phyloP scores from a whole-genome alignment of 163 green algal species.

The Scenedesmus sp. region DNA sequence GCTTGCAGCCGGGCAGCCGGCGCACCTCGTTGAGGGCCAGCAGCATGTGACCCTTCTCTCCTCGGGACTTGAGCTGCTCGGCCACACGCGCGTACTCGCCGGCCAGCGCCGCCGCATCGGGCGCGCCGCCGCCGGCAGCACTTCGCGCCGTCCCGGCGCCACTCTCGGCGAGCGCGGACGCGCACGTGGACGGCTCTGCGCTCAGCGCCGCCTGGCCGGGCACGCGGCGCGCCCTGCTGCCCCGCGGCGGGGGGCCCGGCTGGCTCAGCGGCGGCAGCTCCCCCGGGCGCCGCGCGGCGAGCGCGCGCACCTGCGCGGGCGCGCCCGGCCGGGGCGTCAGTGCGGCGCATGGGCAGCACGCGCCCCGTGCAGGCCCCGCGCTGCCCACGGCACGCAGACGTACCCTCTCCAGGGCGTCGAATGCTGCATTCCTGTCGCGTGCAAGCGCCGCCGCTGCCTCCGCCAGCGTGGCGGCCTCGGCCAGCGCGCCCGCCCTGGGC shows the following conservation, averaged over 20 bases:
- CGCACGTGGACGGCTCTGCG: too few species aligned
- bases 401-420: slow-evolving; percentile 47
- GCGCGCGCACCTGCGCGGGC: slow-evolving; percentile 61
- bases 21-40: slow-evolving; percentile 57
- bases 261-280: slow-evolving; percentile 49
- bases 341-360: too few species aligned
- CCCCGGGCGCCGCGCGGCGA: slow-evolving; percentile 52
- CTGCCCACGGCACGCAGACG: too few species aligned
- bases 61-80: slow-evolving; percentile 25
- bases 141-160: not conserved
- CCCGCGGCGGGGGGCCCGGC: too few species aligned
- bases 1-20: too few species aligned
- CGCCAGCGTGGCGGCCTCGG: slow-evolving; percentile 47
- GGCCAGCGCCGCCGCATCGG: slow-evolving; percentile 55
- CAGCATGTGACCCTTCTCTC: slow-evolving; percentile 63
- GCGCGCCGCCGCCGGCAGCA: slow-evolving; percentile 23
- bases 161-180: too few species aligned
- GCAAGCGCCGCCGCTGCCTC: slow-evolving; percentile 52
- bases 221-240: too few species aligned
- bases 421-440: slow-evolving; percentile 67
- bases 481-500: slow-evolving; percentile 24
- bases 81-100: slow-evolving; percentile 54
- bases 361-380: too few species aligned
- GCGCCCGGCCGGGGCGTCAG: too few species aligned
- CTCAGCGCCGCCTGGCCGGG: too few species aligned